Conservation (phyloP, 495 filamentous ascomycete genomes). For the Neurospora pannonica region DNA sequence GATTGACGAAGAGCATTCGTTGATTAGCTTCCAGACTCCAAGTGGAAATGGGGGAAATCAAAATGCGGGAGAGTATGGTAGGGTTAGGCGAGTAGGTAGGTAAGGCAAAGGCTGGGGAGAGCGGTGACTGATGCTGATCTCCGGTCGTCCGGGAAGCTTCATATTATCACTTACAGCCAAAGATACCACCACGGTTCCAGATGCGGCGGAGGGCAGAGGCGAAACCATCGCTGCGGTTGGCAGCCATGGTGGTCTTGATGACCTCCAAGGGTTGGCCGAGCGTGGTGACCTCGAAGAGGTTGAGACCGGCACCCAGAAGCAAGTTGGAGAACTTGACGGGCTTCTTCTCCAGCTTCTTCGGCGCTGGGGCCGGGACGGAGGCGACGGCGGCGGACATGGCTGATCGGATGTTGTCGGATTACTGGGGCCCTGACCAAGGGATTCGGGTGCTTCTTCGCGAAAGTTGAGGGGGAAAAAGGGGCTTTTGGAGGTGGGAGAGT, state of each 20-base stretch:
- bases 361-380: constrained; percentile 42
- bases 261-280: constrained; percentile 95
- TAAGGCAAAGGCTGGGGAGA: neutral
- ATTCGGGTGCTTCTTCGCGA: constrained; percentile 72
- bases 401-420: constrained; percentile 29
- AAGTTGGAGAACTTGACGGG: constrained; percentile 99
- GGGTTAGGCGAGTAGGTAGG: neutral
- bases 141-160: neutral
- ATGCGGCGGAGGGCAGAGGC: constrained; percentile 69
- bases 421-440: constrained; percentile 89
- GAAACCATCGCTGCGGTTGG: constrained; percentile 86
- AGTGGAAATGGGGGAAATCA: neutral
- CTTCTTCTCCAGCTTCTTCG: constrained; percentile 81
- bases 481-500: constrained; percentile 7
- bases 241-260: constrained; percentile 98
- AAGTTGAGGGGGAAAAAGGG: constrained; percentile 13
- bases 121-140: neutral
- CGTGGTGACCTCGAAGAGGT: constrained; percentile 77
- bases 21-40: neutral
- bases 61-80: neutral
- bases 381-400: constrained; percentile 52
- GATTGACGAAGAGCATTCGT: constrained; percentile 10
- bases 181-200: constrained; percentile 87
- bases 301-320: constrained; percentile 89
- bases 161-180: constrained; percentile 71